phyloP scores from a whole-genome alignment of 306 rosid genomes.

The Sophora flavescens region DNA sequence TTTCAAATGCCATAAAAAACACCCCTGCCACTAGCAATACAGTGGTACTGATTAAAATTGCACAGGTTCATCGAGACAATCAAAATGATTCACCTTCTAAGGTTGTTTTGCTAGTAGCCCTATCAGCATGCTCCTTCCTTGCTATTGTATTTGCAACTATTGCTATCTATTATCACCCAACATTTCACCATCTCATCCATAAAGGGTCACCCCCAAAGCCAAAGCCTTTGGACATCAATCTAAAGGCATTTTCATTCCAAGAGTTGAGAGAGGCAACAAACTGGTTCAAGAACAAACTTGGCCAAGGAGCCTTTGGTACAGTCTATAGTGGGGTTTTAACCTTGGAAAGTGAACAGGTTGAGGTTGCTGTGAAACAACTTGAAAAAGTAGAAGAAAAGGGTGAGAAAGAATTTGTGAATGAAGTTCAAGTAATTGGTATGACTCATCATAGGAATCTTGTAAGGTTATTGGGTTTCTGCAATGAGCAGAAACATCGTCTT shows the following conservation, averaged over 20 bases:
- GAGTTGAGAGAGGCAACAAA: conserved; percentile 49
- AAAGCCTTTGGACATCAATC: conserved; percentile 46
- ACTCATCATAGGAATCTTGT: conserved; percentile 53
- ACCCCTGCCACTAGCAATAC: conserved; percentile 11
- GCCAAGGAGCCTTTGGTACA: conserved; percentile 46
- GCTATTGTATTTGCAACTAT: conserved; percentile 42
- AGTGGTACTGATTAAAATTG: conserved; percentile 41
- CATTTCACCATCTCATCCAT: neutral
- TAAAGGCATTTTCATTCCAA: conserved; percentile 50
- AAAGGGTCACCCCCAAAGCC: conserved; percentile 34
- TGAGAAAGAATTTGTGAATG: conserved; percentile 49
- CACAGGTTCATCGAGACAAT: neutral
- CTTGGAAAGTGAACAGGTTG: conserved; percentile 45
- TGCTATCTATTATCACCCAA: conserved; percentile 46
- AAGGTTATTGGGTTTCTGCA: conserved; percentile 46
- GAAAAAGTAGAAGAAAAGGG: conserved; percentile 35
- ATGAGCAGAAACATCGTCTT: conserved; percentile 46
- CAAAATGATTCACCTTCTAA: conserved; percentile 31
- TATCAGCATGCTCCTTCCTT: conserved; percentile 40
- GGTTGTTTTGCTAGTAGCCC: conserved; percentile 32
- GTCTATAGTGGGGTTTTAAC: conserved; percentile 45
- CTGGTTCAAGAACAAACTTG: conserved; percentile 45
- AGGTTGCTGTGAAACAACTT: conserved; percentile 51
- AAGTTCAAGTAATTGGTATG: conserved; percentile 53
- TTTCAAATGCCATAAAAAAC: conserved; percentile 35